Evolutionary conservation across 2,329 filamentous ascomycete species (phyloP).

Genomic region (Fusarium sp.): DNA sequence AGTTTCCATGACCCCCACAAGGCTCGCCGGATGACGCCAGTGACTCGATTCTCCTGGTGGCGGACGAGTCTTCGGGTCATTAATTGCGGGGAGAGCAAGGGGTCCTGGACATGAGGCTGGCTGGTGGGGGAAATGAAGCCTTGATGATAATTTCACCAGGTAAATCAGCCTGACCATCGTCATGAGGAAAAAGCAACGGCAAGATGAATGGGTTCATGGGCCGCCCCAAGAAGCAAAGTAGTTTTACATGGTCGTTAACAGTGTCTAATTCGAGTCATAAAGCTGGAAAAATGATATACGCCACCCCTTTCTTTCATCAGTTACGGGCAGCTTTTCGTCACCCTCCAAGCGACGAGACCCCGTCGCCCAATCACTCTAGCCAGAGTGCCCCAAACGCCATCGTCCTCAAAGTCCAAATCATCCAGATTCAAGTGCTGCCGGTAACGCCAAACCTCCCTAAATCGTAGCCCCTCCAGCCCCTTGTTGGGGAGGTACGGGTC

Average conservation of each 20-base stretch:
- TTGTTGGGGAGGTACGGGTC: constrained; percentile 71
- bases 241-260: constrained; percentile 30
- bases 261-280: constrained; percentile 28
- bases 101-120: not conserved
- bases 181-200: not conserved
- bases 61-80: constrained; percentile 11
- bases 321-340: constrained; percentile 68
- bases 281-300: constrained; percentile 11
- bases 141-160: not conserved
- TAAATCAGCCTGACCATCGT: not conserved
- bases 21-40: constrained; percentile 17
- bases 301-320: constrained; percentile 26
- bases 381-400: constrained; percentile 79
- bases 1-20: constrained; percentile 8
- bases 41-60: constrained; percentile 1
- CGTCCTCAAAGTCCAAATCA: constrained; percentile 81
- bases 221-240: constrained; percentile 15
- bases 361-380: constrained; percentile 72
- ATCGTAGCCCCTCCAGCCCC: constrained; percentile 67
- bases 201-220: constrained; percentile 10
- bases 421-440: constrained; percentile 78
- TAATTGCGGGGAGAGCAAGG: constrained; percentile 19
- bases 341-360: constrained; percentile 70
- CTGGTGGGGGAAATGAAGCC: constrained; percentile 16
- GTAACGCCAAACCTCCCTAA: constrained; percentile 78